Evolutionary conservation across 2,329 filamentous ascomycete species (phyloP).

Genomic region (Fusarium oligoseptatum): DNA sequence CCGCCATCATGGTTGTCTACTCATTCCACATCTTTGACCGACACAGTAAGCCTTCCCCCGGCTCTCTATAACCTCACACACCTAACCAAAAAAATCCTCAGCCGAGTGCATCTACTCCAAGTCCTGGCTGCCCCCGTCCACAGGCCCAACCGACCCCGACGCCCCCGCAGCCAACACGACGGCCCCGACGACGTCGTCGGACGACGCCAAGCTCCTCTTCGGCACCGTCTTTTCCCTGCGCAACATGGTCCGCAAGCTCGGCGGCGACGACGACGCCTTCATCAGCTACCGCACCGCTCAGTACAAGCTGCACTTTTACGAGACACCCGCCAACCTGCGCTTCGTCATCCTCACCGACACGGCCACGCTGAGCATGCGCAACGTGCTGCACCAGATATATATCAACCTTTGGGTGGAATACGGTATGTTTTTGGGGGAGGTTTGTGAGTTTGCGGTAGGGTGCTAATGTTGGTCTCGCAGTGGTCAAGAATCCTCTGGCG

Average conservation of each 20-base stretch:
- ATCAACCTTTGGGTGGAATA: constrained; percentile 99
- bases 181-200: constrained; percentile 60
- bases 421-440: constrained; percentile 63
- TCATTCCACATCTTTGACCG: constrained; percentile 99
- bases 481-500: constrained; percentile 78
- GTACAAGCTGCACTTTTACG: constrained; percentile 99
- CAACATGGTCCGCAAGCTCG: constrained; percentile 96
- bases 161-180: constrained; percentile 5
- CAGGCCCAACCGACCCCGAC: constrained; percentile 48
- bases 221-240: constrained; percentile 95
- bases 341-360: constrained; percentile 97
- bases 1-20: constrained; percentile 85
- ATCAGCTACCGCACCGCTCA: constrained; percentile 92
- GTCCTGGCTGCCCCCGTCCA: constrained; percentile 76
- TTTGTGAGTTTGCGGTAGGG: background rate
- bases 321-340: constrained; percentile 94
- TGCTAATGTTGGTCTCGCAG: constrained; percentile 52
- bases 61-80: background rate
- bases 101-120: constrained; percentile 98
- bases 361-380: constrained; percentile 88
- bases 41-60: constrained; percentile 76
- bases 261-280: constrained; percentile 94
- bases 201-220: constrained; percentile 97
- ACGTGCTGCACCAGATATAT: constrained; percentile 97
- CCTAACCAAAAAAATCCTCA: constrained; percentile 56